Evolutionary conservation across 2,329 filamentous ascomycete species (phyloP), one percentile per base, ranked within the genome.

Genomic region (Ciborinia camelliae): DNA sequence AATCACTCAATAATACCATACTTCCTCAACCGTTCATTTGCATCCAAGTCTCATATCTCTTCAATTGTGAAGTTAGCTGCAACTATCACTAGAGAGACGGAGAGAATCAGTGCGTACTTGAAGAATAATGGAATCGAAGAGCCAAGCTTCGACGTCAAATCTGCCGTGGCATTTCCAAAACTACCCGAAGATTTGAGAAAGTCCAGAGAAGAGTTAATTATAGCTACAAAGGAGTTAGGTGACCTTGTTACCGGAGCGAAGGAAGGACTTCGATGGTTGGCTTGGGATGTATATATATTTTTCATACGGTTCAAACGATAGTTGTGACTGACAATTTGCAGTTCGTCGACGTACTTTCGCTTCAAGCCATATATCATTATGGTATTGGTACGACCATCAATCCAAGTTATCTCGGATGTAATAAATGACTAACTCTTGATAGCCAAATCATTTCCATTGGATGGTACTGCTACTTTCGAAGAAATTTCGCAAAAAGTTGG

Each of bases 361-460:
- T 85, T 15, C 78, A 81, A 62, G 75, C 82, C 18, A 76, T 85
- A 63, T 82, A 82, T 70, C 78, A 79, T 66, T 84, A 80, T 67
- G 78, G 75, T 28, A 79, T 85, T 39, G 80, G 82, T 83, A 76
- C 67, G 12, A 32, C 1, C 15, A 9, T 28, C n/a, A 35, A 7
- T 14, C 23, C 26, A 20, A 32, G 47, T 20, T 30, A 53, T 18
- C 9, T 23, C 23, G 35, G 51, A n/a, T n/a, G n/a, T n/a, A n/a
- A n/a, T n/a, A n/a, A n/a, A n/a, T n/a, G n/a, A 52, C 66, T 71
- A 59, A 73, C 59, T 30, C 15, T 30, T 3, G n/a, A n/a, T 47
- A 83, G 81, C 81, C 5, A 79, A 81, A 66, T 79, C 83, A 23
- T 80, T 85, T 14, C 83, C 82, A 15, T n/a, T 80, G 30, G 71